Conservation (phyloP, 179 eudicot genomes). For the Vitellaria paradoxa region DNA sequence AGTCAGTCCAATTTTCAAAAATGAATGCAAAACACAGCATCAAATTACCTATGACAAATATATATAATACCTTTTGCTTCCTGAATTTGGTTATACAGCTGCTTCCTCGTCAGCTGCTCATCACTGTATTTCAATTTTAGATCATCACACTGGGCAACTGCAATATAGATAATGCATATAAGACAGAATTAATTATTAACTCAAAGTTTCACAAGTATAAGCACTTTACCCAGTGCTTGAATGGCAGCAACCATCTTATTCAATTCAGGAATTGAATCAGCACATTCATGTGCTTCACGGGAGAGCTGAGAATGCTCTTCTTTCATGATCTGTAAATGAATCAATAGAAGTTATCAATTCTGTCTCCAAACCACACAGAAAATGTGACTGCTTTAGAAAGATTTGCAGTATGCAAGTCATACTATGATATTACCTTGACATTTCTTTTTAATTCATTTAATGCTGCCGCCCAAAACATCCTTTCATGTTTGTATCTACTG, state of each 20-base stretch:
- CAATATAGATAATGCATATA: conserved; percentile 13
- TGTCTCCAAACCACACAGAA: background rate
- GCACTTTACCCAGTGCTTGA: conserved; percentile 71
- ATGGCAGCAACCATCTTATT: conserved; percentile 76
- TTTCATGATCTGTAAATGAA: conserved; percentile 55
- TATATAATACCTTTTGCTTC: conserved; percentile 67
- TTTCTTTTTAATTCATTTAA: conserved; percentile 47
- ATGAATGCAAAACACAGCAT: background rate
- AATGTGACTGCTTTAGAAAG: background rate
- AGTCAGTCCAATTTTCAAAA: conserved; percentile 12
- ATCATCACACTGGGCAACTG: conserved; percentile 84
- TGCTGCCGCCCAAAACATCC: conserved; percentile 58
- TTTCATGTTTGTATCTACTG: conserved; percentile 58
- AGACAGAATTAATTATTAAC: background rate
- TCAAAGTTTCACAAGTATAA: background rate
- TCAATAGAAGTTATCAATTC: background rate
- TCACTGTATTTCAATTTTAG: conserved; percentile 78
- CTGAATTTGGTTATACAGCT: conserved; percentile 80
- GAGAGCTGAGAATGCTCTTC: conserved; percentile 76
- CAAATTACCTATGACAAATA: background rate
- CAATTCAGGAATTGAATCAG: conserved; percentile 77
- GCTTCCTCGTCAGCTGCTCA: conserved; percentile 78
- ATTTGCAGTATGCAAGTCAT: background rate
- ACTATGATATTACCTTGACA: conserved; percentile 50
- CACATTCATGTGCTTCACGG: conserved; percentile 76